Evolutionary conservation across 768 basidiomycete genomes (phyloP).

Genomic region (Lentinus tigrinus): DNA sequence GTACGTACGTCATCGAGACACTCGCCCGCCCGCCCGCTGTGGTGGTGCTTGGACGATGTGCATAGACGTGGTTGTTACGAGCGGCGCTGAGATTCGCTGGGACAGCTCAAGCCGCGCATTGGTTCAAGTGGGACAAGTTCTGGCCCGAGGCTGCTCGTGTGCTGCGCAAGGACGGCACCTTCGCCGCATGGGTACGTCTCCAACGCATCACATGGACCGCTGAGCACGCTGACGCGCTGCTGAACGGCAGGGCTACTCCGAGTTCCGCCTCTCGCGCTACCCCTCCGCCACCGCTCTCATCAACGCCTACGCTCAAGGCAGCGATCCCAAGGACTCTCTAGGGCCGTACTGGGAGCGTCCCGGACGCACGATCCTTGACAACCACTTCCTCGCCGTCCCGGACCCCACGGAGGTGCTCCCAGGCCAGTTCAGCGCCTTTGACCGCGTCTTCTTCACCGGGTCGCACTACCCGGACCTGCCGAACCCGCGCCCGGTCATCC

Average conservation of each 20-base stretch:
- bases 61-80: no score
- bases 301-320: conserved; percentile 60
- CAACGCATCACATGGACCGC: no score
- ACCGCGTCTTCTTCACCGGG: conserved; percentile 63
- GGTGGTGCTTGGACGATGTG: no score
- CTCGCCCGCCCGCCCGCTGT: not conserved
- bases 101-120: conserved; percentile 83
- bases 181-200: conserved; percentile 70
- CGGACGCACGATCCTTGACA: conserved; percentile 72
- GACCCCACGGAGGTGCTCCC: conserved; percentile 39
- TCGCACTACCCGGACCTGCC: conserved; percentile 41
- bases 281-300: conserved; percentile 60
- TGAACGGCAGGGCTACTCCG: conserved; percentile 50
- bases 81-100: no score
- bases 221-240: conserved; percentile 30
- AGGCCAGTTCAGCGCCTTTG: conserved; percentile 40
- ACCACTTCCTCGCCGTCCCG: conserved; percentile 69
- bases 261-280: conserved; percentile 64
- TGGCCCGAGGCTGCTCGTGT: conserved; percentile 70
- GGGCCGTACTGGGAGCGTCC: conserved; percentile 82
- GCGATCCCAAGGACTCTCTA: conserved; percentile 49
- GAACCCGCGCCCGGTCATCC: conserved; percentile 44
- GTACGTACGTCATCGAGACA: conserved; percentile 37
- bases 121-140: conserved; percentile 73
- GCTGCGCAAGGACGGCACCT: conserved; percentile 59